Evolutionary conservation across 208 protist species (phyloP).

Genomic region (Leishmania guyanensis): DNA sequence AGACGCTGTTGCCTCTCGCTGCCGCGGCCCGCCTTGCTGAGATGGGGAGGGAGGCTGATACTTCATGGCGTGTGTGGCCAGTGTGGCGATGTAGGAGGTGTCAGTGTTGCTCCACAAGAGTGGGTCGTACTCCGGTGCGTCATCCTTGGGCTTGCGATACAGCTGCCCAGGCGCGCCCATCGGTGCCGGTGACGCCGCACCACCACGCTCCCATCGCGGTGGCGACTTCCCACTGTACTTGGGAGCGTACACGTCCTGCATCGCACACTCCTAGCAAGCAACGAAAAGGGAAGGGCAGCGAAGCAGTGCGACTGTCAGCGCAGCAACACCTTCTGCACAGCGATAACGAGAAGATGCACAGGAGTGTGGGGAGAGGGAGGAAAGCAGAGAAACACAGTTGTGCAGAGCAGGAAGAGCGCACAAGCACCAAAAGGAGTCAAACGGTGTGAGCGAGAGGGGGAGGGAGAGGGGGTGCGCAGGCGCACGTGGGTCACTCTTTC

Average conservation of each 20-base stretch:
- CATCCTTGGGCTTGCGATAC: constrained; percentile 50
- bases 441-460: neutral
- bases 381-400: neutral
- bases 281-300: neutral
- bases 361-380: neutral
- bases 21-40: neutral
- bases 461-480: neutral
- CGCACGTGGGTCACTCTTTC: too few species aligned
- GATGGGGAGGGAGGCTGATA: constrained; percentile 1
- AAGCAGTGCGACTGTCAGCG: neutral
- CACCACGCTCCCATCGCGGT: constrained; percentile 1
- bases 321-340: neutral
- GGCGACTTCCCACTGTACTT: neutral
- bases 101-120: constrained; percentile 58
- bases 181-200: neutral
- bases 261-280: neutral
- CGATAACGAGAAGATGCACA: neutral
- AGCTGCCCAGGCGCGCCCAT: neutral
- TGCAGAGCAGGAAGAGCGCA: neutral
- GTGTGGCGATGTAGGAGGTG: constrained; percentile 56
- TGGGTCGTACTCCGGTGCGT: constrained; percentile 69
- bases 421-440: neutral
- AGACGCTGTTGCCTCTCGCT: neutral
- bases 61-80: constrained; percentile 36
- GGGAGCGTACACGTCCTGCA: constrained; percentile 1